Evolutionary conservation across 2,329 filamentous ascomycete genomes (phyloP).

Genomic region (Fusarium sulawesiense): DNA sequence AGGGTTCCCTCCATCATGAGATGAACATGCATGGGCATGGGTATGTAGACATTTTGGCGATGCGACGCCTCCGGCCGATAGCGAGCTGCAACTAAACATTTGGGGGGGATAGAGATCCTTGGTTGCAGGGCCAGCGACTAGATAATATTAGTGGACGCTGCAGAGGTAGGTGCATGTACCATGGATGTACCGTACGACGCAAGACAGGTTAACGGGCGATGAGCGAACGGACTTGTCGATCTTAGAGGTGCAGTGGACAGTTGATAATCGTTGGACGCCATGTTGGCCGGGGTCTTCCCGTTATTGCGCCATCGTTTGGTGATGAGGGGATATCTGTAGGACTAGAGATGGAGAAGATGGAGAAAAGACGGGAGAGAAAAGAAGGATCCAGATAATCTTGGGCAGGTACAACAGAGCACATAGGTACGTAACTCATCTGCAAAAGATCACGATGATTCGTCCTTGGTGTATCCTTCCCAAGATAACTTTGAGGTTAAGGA

Average conservation of each 20-base stretch:
- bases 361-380: conserved; percentile 2
- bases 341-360: conserved; percentile 8
- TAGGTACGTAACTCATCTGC: conserved; percentile 7
- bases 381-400: neutral
- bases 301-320: conserved; percentile 24
- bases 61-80: conserved; percentile 40
- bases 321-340: conserved; percentile 18
- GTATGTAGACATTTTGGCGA: conserved; percentile 15
- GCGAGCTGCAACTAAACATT: conserved; percentile 42
- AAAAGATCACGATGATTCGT: neutral
- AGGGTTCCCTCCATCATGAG: conserved; percentile 19
- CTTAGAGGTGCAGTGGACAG: conserved; percentile 16
- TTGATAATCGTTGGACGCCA: conserved; percentile 29
- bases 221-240: conserved; percentile 37
- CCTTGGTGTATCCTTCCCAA: neutral
- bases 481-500: neutral
- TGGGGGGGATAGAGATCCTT: conserved; percentile 17
- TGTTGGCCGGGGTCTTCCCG: conserved; percentile 20
- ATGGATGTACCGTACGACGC: conserved; percentile 1
- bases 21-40: conserved; percentile 13
- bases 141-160: neutral
- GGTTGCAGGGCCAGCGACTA: neutral
- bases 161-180: conserved; percentile 3
- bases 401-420: neutral
- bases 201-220: conserved; percentile 22